Conservation (phyloP, 2,329 filamentous ascomycete species). For the Phialemoniopsis sp. region DNA sequence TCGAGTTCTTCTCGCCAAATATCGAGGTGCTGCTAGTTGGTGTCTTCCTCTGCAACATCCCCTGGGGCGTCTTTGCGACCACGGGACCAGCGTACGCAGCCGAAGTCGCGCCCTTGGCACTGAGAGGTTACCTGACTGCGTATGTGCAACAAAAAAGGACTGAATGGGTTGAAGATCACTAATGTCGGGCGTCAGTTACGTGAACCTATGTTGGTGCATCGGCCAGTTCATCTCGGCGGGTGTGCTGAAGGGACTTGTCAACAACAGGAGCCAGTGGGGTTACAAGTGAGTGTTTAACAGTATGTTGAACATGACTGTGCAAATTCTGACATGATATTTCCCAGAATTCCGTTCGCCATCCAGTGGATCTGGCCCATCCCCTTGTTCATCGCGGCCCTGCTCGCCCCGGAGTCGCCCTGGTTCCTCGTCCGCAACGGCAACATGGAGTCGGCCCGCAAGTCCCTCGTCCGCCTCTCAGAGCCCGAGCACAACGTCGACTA, state of each 20-base stretch:
- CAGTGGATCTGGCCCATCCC: constrained; percentile 24
- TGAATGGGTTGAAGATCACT: no score
- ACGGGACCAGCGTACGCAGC: constrained; percentile 36
- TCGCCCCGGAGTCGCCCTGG: neutral
- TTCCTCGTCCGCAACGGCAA: neutral
- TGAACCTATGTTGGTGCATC: constrained; percentile 39
- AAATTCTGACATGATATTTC: no score
- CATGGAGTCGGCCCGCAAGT: constrained; percentile 20
- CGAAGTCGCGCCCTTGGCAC: constrained; percentile 35
- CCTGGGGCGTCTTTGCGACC: constrained; percentile 42
- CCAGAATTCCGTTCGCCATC: constrained; percentile 24
- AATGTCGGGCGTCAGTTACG: constrained; percentile 13
- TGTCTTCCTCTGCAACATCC: constrained; percentile 31
- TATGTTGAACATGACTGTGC: neutral
- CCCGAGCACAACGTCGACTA: constrained; percentile 22
- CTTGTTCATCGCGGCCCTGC: constrained; percentile 10
- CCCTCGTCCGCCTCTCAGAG: constrained; percentile 22
- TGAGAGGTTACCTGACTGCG: constrained; percentile 37
- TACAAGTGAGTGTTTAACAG: constrained; percentile 52
- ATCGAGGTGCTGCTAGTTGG: constrained; percentile 37
- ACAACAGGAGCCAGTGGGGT: constrained; percentile 36
- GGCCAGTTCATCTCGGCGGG: constrained; percentile 70
- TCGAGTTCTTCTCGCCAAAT: constrained; percentile 42
- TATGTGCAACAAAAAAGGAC: constrained; percentile 13
- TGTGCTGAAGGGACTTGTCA: constrained; percentile 66